A percentile compares a stretch with the other conserved stretches of the same genome.
phyloP scores from a whole-genome alignment of 2,329 filamentous ascomycete genomes.

The Aschersonia sp. region DNA sequence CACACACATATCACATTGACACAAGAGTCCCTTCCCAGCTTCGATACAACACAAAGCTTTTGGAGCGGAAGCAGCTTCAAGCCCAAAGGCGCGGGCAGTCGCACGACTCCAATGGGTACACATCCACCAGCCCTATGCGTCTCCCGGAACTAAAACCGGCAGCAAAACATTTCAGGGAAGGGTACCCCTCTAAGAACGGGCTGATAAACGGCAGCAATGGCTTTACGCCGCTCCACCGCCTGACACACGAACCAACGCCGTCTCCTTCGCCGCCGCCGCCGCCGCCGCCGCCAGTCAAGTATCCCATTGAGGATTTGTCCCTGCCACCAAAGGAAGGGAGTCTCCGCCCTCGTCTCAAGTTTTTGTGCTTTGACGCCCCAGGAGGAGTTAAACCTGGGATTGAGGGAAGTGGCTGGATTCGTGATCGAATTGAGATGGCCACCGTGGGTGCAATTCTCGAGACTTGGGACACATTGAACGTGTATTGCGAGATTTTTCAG shows the following conservation, averaged over 20 bases:
- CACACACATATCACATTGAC: constrained; percentile 70
- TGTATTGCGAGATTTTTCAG: constrained; percentile 91
- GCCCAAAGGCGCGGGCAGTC: constrained; percentile 46
- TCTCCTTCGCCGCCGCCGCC: constrained; percentile 20
- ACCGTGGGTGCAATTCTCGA: constrained; percentile 78
- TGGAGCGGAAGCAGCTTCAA: constrained; percentile 60
- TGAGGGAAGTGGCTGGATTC: constrained; percentile 4
- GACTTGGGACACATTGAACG: constrained; percentile 92
- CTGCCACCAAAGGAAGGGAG: constrained; percentile 52
- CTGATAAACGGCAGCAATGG: constrained; percentile 21
- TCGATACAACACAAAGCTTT: constrained; percentile 64
- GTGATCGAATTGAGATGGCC: constrained; percentile 54
- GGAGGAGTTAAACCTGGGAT: constrained; percentile 26
- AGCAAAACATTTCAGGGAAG: constrained; percentile 53
- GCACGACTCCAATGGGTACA: constrained; percentile 27
- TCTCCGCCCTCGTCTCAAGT: constrained; percentile 63
- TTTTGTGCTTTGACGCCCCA: constrained; percentile 53
- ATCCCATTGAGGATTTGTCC: constrained; percentile 89
- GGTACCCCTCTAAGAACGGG: constrained; percentile 29
- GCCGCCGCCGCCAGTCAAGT: constrained; percentile 60
- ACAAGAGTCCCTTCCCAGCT: constrained; percentile 75
- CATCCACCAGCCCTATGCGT: constrained; percentile 33
- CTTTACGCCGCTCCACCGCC: background rate
- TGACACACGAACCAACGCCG: constrained; percentile 19
- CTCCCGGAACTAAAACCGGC: constrained; percentile 62